Evolutionary conservation across 2,329 filamentous ascomycete species (phyloP).

Genomic region (Hawksworthiomyces lignivorus): DNA sequence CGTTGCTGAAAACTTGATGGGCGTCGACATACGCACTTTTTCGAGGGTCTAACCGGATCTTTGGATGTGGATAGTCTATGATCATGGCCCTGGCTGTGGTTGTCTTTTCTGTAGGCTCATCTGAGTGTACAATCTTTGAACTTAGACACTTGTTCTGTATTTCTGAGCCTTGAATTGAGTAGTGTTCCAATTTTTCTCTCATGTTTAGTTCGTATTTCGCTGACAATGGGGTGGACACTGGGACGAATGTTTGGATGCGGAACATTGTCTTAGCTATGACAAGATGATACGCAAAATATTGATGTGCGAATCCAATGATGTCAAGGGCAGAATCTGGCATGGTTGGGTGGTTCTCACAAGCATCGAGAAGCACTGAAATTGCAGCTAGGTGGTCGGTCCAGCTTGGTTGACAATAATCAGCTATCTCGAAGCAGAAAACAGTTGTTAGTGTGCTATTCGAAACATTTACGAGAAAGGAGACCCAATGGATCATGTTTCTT

Average conservation of each 20-base stretch:
- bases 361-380: constrained; percentile 1
- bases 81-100: no score
- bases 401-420: constrained; percentile 4
- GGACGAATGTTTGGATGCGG: neutral
- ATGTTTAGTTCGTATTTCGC: neutral
- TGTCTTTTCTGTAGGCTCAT: no score
- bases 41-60: neutral
- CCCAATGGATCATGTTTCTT: no score
- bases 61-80: no score
- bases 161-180: no score
- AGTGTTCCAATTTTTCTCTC: no score
- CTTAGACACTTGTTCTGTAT: neutral
- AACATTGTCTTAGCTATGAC: constrained; percentile 7
- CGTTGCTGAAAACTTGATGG: constrained; percentile 6
- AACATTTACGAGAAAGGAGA: no score
- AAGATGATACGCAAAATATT: constrained; percentile 8
- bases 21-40: neutral
- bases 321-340: neutral
- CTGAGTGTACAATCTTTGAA: no score
- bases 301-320: constrained; percentile 1
- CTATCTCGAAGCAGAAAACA: neutral
- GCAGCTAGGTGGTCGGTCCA: constrained; percentile 6
- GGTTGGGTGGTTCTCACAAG: neutral
- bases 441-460: no score
- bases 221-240: neutral